Percentiles rank a stretch among this genome's conserved stretches.
Conservation (phyloP, 2,329 filamentous ascomycete genomes). For the Lasiodiplodia sp. region DNA sequence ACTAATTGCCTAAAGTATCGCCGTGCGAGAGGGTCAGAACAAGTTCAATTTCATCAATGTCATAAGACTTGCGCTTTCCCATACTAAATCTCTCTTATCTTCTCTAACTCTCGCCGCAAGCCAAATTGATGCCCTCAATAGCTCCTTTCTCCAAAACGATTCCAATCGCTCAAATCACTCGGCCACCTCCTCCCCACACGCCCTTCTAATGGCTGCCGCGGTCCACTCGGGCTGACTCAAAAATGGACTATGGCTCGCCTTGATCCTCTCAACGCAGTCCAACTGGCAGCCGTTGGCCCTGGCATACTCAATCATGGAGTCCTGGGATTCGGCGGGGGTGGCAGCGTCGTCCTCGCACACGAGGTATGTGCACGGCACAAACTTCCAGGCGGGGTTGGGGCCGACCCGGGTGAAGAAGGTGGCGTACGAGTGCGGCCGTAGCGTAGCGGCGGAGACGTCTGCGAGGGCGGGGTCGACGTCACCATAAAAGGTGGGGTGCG, state of each 20-base stretch:
- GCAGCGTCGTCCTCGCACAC: slow-evolving; percentile 47
- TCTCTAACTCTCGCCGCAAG: too few relatives aligned
- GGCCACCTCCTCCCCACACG: slow-evolving; percentile 35
- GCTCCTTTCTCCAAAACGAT: too few relatives aligned
- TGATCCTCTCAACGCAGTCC: slow-evolving; percentile 38
- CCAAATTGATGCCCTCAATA: too few relatives aligned
- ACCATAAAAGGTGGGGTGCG: slow-evolving; percentile 37
- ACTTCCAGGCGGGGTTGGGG: slow-evolving; percentile 42
- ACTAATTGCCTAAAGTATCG: too few relatives aligned
- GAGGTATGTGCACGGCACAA: slow-evolving; percentile 47
- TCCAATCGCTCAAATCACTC: too few relatives aligned
- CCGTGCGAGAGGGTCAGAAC: too few relatives aligned
- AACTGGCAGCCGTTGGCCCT: slow-evolving; percentile 36
- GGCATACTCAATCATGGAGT: slow-evolving; percentile 40
- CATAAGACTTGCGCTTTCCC: too few relatives aligned
- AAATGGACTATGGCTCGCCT: slow-evolving; percentile 52
- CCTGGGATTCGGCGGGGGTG: slow-evolving; percentile 42
- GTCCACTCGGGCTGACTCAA: slow-evolving; percentile 47
- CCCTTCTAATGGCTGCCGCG: slow-evolving; percentile 42
- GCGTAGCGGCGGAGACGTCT: slow-evolving; percentile 34
- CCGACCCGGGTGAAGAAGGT: slow-evolving; percentile 39
- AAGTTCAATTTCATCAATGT: too few relatives aligned
- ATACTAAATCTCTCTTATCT: background rate
- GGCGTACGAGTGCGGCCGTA: slow-evolving; percentile 38
- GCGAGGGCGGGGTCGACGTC: slow-evolving; percentile 40